Percentiles rank a stretch among this genome's conserved stretches.
Conservation (phyloP, 2,329 filamentous ascomycete species). For the Colletotrichum abscissum region DNA sequence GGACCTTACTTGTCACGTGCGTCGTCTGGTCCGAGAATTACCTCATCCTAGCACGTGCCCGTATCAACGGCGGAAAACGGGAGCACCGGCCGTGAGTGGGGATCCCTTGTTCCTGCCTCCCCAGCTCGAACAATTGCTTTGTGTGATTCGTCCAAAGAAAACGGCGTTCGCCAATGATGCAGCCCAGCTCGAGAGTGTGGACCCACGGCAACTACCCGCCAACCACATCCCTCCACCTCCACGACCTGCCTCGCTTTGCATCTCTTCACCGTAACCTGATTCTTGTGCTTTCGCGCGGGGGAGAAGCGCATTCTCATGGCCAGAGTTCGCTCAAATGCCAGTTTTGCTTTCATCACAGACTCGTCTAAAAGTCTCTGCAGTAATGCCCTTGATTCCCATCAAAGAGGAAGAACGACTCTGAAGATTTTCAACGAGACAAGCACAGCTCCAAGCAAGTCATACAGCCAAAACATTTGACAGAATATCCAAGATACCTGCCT, state of each 20-base stretch:
- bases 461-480: background rate
- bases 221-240: constrained; percentile 2
- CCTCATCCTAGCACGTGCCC: background rate
- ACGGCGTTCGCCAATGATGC: background rate
- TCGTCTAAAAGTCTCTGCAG: background rate
- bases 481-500: background rate
- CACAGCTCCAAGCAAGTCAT: background rate
- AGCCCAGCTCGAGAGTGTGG: background rate
- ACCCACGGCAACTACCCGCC: background rate
- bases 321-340: background rate
- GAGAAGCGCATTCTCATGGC: background rate
- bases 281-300: background rate
- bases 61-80: constrained; percentile 1
- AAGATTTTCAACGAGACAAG: background rate
- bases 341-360: background rate
- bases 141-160: background rate
- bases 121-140: background rate
- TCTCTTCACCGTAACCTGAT: background rate
- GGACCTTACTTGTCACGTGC: background rate
- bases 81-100: background rate
- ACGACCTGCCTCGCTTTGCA: background rate
- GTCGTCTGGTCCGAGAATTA: background rate
- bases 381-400: background rate
- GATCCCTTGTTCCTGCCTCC: background rate
- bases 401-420: background rate